A percentile compares a stretch with the other conserved stretches of the same genome.
phyloP scores from a whole-genome alignment of 2,329 filamentous ascomycete genomes.

The Westerdykella aurantiaca region DNA sequence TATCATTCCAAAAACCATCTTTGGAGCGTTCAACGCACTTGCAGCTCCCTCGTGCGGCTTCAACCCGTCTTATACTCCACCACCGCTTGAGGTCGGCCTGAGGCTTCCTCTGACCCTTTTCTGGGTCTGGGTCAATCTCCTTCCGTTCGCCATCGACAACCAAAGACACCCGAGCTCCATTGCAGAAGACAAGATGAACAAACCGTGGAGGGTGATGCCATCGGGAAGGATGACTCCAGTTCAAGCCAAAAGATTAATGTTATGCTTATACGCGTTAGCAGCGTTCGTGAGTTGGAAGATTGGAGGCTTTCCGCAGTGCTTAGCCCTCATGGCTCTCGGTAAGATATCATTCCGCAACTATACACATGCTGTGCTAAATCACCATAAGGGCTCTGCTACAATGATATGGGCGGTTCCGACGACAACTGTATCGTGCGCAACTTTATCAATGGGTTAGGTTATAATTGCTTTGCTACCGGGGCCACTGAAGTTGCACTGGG shows the following conservation, averaged over 20 bases:
- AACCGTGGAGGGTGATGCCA: constrained; percentile 31
- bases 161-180: constrained; percentile 18
- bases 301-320: too few species aligned
- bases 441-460: too few species aligned
- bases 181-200: constrained; percentile 27
- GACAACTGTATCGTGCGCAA: too few species aligned
- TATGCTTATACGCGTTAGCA: constrained; percentile 6
- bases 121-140: constrained; percentile 27
- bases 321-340: too few species aligned
- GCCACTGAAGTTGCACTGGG: too few species aligned
- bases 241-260: constrained; percentile 13
- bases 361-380: too few species aligned
- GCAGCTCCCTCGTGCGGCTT: constrained; percentile 1
- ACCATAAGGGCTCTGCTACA: too few species aligned
- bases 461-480: too few species aligned
- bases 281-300: constrained; percentile 8
- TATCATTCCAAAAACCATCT: constrained; percentile 9
- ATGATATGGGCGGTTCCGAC: too few species aligned
- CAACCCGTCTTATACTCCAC: too few species aligned
- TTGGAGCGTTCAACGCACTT: constrained; percentile 2
- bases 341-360: too few species aligned
- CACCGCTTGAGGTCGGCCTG: background rate
- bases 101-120: constrained; percentile 1
- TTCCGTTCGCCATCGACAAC: constrained; percentile 27
- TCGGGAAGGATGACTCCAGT: constrained; percentile 11